Evolutionary conservation across 257 asterid genomes (phyloP), one percentile per base, ranked within the genome.

Genomic region (Agastache rugosa): DNA sequence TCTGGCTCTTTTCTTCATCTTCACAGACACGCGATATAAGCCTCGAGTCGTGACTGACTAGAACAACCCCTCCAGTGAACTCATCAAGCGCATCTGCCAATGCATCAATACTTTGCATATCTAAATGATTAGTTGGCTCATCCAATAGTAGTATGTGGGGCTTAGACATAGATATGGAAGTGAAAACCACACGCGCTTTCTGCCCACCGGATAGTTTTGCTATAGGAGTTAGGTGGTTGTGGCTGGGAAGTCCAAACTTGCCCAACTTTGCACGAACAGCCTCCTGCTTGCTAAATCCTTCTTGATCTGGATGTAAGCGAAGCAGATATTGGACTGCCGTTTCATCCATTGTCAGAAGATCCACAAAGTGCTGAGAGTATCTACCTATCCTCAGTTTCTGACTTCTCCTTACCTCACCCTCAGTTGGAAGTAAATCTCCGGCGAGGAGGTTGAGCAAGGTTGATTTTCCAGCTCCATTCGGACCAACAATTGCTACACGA

Each of bases 91-190:
- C 96, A 78, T 85, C 93, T 1, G 93, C 91, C 45, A 89, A 61
- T 2, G 93, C 93, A 67, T 89, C 96, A 19, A 85, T 89, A 61
- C 96, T 89, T 68, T 87, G 93, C 96, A 89, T 89, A 78, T 89
- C 96, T 81, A 89, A 69, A 73, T 89, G 96, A 83, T 87, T 87
- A 6, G 96, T 89, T 5, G 93, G 96, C 78, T 89, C 93, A 35
- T 89, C 96, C 12, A 89, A 42, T 6, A 89, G 85, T 20, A 89
- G 76, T 74, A 89, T 89, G 66, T 89, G 93, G 1, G 93, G 93
- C 74, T 84, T 87, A 1, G 91, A 85, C 96, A 89, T 89, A 37
- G 96, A 87, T 47, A 89, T 87, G 58, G 93, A 87, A 44, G 93
- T 85, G 79, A 89, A 87, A 19, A 89, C 96, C 54, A 89, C 93